Evolutionary conservation across 495 filamentous ascomycete genomes (phyloP).

Genomic region (Lineolata rhizophorae): DNA sequence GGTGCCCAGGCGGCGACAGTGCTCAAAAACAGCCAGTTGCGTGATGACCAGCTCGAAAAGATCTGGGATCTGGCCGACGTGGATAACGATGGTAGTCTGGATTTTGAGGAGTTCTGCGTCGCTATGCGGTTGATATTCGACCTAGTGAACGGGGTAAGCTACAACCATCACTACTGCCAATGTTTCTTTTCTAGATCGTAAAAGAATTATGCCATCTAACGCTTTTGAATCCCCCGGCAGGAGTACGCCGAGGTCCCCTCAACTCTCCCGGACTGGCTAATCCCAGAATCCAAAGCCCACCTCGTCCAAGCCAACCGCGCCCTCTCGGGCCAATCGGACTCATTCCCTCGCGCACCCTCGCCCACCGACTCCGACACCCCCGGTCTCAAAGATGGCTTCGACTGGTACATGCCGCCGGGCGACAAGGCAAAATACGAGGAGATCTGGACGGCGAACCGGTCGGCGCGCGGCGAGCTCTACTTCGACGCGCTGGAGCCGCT

Average conservation of each 20-base stretch:
- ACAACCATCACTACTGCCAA: background rate
- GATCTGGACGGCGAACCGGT: slow-evolving; percentile 78
- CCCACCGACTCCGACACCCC: slow-evolving; percentile 49
- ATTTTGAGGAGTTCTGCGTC: slow-evolving; percentile 99
- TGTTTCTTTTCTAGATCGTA: background rate
- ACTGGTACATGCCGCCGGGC: slow-evolving; percentile 93
- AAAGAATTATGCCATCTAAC: background rate
- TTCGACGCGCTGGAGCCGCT: slow-evolving; percentile 66
- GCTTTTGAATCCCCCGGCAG: slow-evolving; percentile 20
- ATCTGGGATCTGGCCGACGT: slow-evolving; percentile 97
- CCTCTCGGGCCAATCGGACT: slow-evolving; percentile 45
- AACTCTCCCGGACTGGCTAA: slow-evolving; percentile 78
- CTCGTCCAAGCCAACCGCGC: slow-evolving; percentile 78
- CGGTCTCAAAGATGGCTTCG: slow-evolving; percentile 85
- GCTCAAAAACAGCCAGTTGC: slow-evolving; percentile 83
- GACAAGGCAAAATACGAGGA: slow-evolving; percentile 88
- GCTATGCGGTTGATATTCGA: slow-evolving; percentile 97
- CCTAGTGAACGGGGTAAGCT: slow-evolving; percentile 73
- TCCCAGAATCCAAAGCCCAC: slow-evolving; percentile 91
- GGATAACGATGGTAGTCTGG: slow-evolving; percentile 84
- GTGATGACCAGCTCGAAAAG: slow-evolving; percentile 84
- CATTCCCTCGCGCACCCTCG: slow-evolving; percentile 58
- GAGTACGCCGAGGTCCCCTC: slow-evolving; percentile 71
- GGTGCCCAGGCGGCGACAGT: slow-evolving; percentile 83
- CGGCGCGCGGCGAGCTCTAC: slow-evolving; percentile 61